phyloP scores from a whole-genome alignment of 805 yeast genomes.

The Suhomyces kilbournensis region DNA sequence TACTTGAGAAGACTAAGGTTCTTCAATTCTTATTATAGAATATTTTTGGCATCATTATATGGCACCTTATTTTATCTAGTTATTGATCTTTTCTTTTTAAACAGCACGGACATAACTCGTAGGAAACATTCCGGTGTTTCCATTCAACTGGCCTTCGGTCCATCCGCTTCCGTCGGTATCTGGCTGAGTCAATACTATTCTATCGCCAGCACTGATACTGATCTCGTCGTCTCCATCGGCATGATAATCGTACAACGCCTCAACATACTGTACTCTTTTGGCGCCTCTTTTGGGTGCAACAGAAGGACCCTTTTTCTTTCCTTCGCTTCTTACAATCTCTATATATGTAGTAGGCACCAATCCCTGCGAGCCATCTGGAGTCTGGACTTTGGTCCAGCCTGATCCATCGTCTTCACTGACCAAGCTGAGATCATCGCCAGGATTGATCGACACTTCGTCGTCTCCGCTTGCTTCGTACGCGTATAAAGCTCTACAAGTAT shows the following conservation, averaged over 20 bases:
- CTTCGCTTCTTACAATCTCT: conserved; percentile 33
- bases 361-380: conserved; percentile 53
- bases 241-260: conserved; percentile 70
- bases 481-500: conserved; percentile 55
- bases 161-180: conserved; percentile 79
- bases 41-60: too few relatives aligned
- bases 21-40: too few relatives aligned
- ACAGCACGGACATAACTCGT: conserved; percentile 60
- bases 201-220: conserved; percentile 68
- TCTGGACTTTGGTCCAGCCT: conserved; percentile 78
- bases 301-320: conserved; percentile 62
- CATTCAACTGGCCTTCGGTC: conserved; percentile 85
- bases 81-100: conserved; percentile 7
- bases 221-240: conserved; percentile 83
- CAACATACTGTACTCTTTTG: conserved; percentile 58
- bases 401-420: conserved; percentile 77
- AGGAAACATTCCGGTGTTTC: conserved; percentile 70
- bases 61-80: too few relatives aligned
- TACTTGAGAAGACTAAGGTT: too few relatives aligned
- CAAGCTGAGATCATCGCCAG: conserved; percentile 61
- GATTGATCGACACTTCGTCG: conserved; percentile 65
- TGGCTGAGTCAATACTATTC: conserved; percentile 56
- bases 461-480: conserved; percentile 64
- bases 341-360: conserved; percentile 84
- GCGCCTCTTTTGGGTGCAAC: conserved; percentile 80